Conservation (phyloP, 2,329 filamentous ascomycete species). For the Hymenoscyphus albidus region DNA sequence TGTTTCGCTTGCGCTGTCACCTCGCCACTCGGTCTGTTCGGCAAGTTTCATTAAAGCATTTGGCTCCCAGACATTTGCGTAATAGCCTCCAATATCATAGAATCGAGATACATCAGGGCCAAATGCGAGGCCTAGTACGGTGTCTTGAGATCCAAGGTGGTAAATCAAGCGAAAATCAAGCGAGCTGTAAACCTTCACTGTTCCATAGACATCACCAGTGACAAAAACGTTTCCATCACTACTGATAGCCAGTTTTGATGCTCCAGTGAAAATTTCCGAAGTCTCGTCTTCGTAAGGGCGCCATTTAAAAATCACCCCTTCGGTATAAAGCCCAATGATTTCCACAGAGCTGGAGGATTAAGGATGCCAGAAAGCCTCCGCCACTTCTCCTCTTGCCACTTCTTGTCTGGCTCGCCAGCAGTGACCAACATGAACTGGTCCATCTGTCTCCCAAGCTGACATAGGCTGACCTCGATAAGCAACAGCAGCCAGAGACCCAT, state of each 20-base stretch:
- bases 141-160: conserved; percentile 26
- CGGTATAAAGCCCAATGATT: conserved; percentile 35
- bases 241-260: conserved; percentile 1
- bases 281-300: conserved; percentile 33
- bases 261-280: conserved; percentile 17
- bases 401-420: conserved; percentile 32
- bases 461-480: conserved; percentile 34
- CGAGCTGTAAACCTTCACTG: conserved; percentile 17
- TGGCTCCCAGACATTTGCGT: conserved; percentile 40
- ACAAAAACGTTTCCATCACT: conserved; percentile 8
- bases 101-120: conserved; percentile 35
- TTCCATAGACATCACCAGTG: conserved; percentile 27
- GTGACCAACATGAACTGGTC: conserved; percentile 29
- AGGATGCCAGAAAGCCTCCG: conserved; percentile 32
- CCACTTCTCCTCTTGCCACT: conserved; percentile 30
- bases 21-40: conserved; percentile 20
- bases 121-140: conserved; percentile 28
- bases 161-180: conserved; percentile 22
- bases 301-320: conserved; percentile 38
- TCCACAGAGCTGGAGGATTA: conserved; percentile 23
- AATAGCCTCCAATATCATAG: conserved; percentile 36
- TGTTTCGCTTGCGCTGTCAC: conserved; percentile 34
- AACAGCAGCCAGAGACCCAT: conserved; percentile 31
- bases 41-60: conserved; percentile 17
- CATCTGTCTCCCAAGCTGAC: conserved; percentile 33